These are phyloP conservation scores for Wallemia hederae DNA, from an alignment of 1,284 basidiomycete species.

Conservation along the genomic window DNA sequence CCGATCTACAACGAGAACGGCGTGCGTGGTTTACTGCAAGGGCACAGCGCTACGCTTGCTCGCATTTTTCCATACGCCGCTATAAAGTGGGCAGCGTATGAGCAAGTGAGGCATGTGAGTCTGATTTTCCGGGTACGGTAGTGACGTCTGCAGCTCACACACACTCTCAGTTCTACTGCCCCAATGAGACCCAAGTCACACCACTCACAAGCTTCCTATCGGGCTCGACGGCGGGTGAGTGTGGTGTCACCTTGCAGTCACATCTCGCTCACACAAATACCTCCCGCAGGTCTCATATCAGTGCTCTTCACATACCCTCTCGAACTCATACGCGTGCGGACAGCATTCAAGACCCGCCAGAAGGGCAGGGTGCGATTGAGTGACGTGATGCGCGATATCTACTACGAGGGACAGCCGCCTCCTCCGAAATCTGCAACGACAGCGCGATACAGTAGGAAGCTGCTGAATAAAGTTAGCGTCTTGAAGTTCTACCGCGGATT, in stretches of 20 bases:
- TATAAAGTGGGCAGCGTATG: slow-evolving; percentile 94
- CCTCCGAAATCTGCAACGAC: slow-evolving; percentile 4
- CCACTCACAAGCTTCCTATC: slow-evolving; percentile 1
- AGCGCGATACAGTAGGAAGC: slow-evolving; percentile 1
- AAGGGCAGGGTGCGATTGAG: slow-evolving; percentile 27
- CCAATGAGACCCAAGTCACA: not conserved
- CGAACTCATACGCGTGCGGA: slow-evolving; percentile 75
- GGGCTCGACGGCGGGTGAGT: slow-evolving; percentile 10
- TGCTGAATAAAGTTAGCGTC: slow-evolving; percentile 22
- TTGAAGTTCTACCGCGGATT: slow-evolving; percentile 92
- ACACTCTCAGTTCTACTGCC: slow-evolving; percentile 1
- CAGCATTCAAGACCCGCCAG: slow-evolving; percentile 54
- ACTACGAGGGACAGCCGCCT: slow-evolving; percentile 27
- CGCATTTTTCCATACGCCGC: slow-evolving; percentile 76
- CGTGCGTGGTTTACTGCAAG: slow-evolving; percentile 59
- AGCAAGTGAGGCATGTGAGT: slow-evolving; percentile 46
- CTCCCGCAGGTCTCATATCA: slow-evolving; percentile 41
- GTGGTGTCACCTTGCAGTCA: slow-evolving; percentile 7
- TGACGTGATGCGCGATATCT: slow-evolving; percentile 33
- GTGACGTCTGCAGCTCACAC: not conserved
- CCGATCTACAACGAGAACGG: slow-evolving; percentile 50
- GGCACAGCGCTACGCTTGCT: slow-evolving; percentile 61
- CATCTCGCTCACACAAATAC: not conserved
- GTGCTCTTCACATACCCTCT: slow-evolving; percentile 82
- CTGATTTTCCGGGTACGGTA: not conserved